Base-by-base conservation (phyloP, 306 rosid species). In the Biancaea sappan region DNA sequence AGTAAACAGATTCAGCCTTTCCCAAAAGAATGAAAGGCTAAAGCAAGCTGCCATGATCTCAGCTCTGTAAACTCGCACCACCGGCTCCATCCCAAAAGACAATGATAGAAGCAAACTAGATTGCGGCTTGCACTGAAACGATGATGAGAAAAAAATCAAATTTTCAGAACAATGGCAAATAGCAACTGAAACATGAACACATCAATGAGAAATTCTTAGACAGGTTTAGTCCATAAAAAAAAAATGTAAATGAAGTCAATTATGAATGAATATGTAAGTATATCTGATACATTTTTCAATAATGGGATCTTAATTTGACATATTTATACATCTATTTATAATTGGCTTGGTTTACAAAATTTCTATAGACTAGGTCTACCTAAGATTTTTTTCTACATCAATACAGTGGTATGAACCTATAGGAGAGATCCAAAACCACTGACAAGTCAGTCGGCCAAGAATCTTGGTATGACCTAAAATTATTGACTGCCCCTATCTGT, bases 61-160 rank as follows among this genome's bases (percentile, higher is more conserved):
- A 67, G 66, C 52, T 61, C 61, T 68, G 24, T 12, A 47, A 40
- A 15, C 46, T 16, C 19, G 66, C 14, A 54, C 26, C 80, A 68
- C 50, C 71, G 40, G 56, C 40, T 65, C 58, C 60, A 21, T 69
- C 76, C 16, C 44, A 56, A 60, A 74, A 61, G 53, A 62, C 28
- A 8, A 11, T 35, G 73, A 24, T 41, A 71, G 73, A 54, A 46
- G 72, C 69, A 58, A 25, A 16, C 11, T 58, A 66, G 67, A 64
- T 22, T 64, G 6, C 47, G 72, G 31, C 62, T 29, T 8, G 19
- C 19, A 32, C 86, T 73, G 77, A 72, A 81, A 79, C 74, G 72
- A 25, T 31, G 72, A 34, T 1, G 50, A 12, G 60, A 60, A 8
- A 32, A 29, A 22, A n/a, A 52, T 66, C 19, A 52, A 34, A 40